phyloP scores from a whole-genome alignment of 805 yeast genomes.

The Kluyveromyces siamensis region DNA sequence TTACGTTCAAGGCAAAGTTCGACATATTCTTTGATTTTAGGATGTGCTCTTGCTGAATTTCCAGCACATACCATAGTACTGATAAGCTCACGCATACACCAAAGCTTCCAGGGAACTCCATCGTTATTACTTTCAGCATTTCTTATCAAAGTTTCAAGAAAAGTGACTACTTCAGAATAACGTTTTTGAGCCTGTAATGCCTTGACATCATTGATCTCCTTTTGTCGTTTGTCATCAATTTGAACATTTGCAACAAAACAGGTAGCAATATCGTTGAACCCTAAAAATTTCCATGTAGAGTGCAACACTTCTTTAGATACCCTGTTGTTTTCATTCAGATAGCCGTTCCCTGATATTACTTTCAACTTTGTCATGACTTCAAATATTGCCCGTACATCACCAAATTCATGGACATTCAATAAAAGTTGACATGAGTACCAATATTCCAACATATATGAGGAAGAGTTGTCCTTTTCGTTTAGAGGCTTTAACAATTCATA shows the following conservation, averaged over 20 bases:
- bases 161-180: not conserved
- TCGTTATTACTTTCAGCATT: not conserved
- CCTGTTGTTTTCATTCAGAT: not conserved
- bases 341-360: not conserved
- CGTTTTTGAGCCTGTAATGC: not conserved
- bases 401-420: not conserved
- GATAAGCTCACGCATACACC: not conserved
- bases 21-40: not conserved
- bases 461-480: not conserved
- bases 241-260: not conserved
- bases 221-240: not conserved
- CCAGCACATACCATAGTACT: not conserved
- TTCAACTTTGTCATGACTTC: not conserved
- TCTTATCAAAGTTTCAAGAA: not conserved
- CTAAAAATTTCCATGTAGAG: not conserved
- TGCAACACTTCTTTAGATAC: not conserved
- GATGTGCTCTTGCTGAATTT: slow-evolving; percentile 2
- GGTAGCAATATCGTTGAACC: not conserved
- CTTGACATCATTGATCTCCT: not conserved
- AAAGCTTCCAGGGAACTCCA: not conserved
- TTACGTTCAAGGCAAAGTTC: not conserved
- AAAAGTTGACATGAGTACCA: slow-evolving; percentile 1
- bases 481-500: not conserved
- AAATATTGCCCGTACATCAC: not conserved
- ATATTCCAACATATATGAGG: not conserved